Conservation (phyloP, 2,329 filamentous ascomycete genomes). For the Intubia oerlemansii region DNA sequence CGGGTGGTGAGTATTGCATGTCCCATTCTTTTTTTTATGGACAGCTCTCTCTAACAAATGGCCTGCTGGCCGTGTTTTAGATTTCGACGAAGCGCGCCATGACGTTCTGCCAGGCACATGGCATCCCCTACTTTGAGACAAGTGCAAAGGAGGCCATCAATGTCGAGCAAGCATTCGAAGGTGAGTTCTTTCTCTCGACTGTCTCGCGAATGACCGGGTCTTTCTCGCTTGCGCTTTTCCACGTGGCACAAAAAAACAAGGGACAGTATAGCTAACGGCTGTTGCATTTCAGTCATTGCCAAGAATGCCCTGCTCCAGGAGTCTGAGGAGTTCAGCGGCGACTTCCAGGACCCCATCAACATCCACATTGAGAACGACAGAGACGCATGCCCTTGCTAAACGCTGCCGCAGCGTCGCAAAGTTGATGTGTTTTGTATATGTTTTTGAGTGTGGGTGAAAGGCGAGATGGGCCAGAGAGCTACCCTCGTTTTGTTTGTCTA, state of each 20-base stretch:
- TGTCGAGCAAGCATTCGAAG: constrained; percentile 64
- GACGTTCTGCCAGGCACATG: constrained; percentile 94
- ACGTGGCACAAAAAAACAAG: too few species aligned
- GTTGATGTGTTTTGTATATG: too few species aligned
- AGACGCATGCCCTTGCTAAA: constrained; percentile 79
- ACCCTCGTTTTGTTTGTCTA: too few species aligned
- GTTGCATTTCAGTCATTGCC: constrained; percentile 73
- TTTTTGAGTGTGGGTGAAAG: too few species aligned
- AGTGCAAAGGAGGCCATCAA: constrained; percentile 98
- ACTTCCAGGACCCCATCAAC: constrained; percentile 95
- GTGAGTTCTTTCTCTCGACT: constrained; percentile 18
- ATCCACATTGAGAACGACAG: constrained; percentile 90
- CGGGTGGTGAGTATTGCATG: constrained; percentile 41
- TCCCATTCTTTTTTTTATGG: too few species aligned
- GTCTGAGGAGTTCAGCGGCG: constrained; percentile 90
- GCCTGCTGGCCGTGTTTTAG: too few species aligned
- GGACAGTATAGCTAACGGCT: too few species aligned
- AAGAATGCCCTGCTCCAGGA: constrained; percentile 90
- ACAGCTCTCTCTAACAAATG: too few species aligned
- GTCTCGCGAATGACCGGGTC: too few species aligned
- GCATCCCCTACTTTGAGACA: constrained; percentile 97
- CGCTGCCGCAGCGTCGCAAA: too few species aligned
- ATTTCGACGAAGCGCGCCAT: constrained; percentile 91
- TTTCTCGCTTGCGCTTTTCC: background rate
- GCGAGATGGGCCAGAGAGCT: too few species aligned